Evolutionary conservation across 306 rosid genomes (phyloP), one percentile per base, ranked within the genome.

Genomic region (Sophora flavescens): DNA sequence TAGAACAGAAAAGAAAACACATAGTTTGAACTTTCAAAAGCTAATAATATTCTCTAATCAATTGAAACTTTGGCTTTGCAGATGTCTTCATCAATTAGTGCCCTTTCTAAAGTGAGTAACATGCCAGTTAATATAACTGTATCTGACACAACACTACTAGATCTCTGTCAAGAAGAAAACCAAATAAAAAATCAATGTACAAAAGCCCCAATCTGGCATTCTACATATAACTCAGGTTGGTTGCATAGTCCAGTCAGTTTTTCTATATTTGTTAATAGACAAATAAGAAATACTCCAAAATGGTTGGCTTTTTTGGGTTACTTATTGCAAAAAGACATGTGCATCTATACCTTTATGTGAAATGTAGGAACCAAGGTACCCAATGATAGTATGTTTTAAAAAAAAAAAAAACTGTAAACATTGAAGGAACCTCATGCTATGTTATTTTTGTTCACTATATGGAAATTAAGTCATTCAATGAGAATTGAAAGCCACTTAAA

Each of bases 271-370:
- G 82, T 77, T 83, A 71, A 71, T 64, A 76, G 75, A 75, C 75
- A 52, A 13, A 62, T 68, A 39, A 51, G 28, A 64, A 84, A 44
- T 77, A 73, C 63, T 70, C 48, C 62, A 65, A 71, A 87, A 81
- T 69, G 76, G 80, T 51, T 75, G 39, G 47, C 65, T 65, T 64
- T 75, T 79, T 82, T 62, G 53, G 74, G 78, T 48, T 67, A 80
- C 66, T 71, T 60, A 45, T 74, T 80, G 78, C 57, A 61, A 82
- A 80, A 81, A 88, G 76, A 6, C 82, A 88, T 70, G 82, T 78
- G 89, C 84, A 79, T 79, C 85, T 83, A 82, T 79, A 78, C 86
- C 84, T 81, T 85, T 89, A 84, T 73, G 86, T 84, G 89, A 85
- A 82, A 79, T 73, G 85, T 79, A 75, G 78, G 78, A 75, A 75